These are phyloP conservation scores for Citrullus colocynthis DNA, from an alignment of 306 rosid species.

Conservation along the genomic window DNA sequence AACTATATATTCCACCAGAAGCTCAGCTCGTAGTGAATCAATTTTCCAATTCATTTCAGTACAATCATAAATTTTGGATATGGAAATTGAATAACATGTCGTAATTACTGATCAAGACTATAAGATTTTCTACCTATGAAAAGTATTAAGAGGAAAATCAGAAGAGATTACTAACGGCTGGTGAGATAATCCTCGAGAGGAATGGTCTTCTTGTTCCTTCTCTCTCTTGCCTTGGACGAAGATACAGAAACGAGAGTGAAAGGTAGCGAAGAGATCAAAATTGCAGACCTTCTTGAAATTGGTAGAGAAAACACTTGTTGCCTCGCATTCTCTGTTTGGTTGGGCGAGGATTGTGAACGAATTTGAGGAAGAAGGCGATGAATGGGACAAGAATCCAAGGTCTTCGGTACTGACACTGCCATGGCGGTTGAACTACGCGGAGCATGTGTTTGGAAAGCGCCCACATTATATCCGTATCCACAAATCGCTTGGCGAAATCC, in stretches of 20 bases:
- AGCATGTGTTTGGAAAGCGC: background rate
- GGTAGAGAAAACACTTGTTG: slow-evolving; percentile 6
- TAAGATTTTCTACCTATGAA: background rate
- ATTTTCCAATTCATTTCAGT: background rate
- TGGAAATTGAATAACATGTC: background rate
- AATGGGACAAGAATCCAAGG: slow-evolving; percentile 2
- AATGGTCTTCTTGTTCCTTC: slow-evolving; percentile 56
- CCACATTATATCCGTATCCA: slow-evolving; percentile 4
- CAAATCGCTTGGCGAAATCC: background rate
- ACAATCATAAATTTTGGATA: background rate
- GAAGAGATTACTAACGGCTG: slow-evolving; percentile 24
- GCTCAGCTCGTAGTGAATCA: background rate
- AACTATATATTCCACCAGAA: background rate
- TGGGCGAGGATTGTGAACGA: background rate
- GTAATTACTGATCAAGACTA: background rate
- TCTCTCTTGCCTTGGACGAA: slow-evolving; percentile 44
- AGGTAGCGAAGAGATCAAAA: slow-evolving; percentile 49
- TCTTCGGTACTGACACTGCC: slow-evolving; percentile 1
- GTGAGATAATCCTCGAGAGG: slow-evolving; percentile 62
- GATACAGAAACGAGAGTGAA: slow-evolving; percentile 23
- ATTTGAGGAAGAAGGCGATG: slow-evolving; percentile 5
- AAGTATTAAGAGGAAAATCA: background rate
- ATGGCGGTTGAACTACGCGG: slow-evolving; percentile 1
- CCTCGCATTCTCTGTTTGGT: background rate
- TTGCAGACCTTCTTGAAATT: slow-evolving; percentile 55